Evolutionary conservation across 108 stramenopile genomes (phyloP), one percentile per base, ranked within the genome.

Genomic region (Fragilaria crotonensis): DNA sequence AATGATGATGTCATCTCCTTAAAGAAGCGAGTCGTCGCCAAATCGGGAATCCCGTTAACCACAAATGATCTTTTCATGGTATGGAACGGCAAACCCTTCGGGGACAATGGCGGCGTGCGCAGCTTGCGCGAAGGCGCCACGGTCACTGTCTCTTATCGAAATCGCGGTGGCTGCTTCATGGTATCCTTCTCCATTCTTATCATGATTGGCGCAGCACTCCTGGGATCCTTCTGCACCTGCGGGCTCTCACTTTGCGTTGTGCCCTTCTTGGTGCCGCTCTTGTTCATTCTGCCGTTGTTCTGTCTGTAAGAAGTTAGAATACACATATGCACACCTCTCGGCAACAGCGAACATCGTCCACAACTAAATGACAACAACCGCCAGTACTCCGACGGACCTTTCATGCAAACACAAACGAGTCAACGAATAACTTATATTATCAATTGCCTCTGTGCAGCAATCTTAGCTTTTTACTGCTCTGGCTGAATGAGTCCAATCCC

Each of bases 401-500:
- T n/a, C n/a, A n/a, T n/a, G n/a, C n/a, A n/a, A n/a, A n/a, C n/a
- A n/a, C n/a, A n/a, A n/a, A n/a, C n/a, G n/a, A n/a, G n/a, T n/a
- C n/a, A n/a, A n/a, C n/a, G n/a, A n/a, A n/a, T n/a, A n/a, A n/a
- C n/a, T n/a, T n/a, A n/a, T n/a, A n/a, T n/a, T n/a, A n/a, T n/a
- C n/a, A n/a, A n/a, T n/a, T n/a, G n/a, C n/a, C n/a, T n/a, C n/a
- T n/a, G n/a, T n/a, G n/a, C n/a, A n/a, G n/a, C n/a, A n/a, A n/a
- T n/a, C n/a, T n/a, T n/a, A n/a, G n/a, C n/a, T n/a, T n/a, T 51
- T 25, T 51, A 60, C 3, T 60, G 4, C n/a, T 45, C 2, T 21
- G 86, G 83, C 52, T 90, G 82, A 50, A 94, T 83, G 33, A 87
- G 71, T 33, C 93, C 92, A 45, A 90, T 70, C 18, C 93, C 93